Percentiles rank a stretch among this genome's conserved stretches.
These are phyloP conservation scores for Pleurotus citrinopileatus DNA, from an alignment of 768 basidiomycete species.

Conservation along the genomic window DNA sequence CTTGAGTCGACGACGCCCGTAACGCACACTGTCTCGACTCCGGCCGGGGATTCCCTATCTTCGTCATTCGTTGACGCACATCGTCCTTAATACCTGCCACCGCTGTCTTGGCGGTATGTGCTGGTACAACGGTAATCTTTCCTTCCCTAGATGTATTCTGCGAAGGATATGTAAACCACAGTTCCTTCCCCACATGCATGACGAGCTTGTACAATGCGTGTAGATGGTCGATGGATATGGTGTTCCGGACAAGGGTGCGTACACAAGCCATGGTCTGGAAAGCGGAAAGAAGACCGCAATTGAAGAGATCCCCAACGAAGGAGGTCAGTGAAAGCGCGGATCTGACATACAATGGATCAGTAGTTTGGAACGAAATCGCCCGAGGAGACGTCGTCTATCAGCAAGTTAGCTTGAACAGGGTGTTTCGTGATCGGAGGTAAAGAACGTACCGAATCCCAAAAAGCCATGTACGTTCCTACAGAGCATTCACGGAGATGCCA, in stretches of 20 bases:
- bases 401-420: neutral
- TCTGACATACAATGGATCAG: constrained; percentile 17
- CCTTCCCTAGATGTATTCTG: neutral
- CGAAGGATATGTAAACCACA: constrained; percentile 3
- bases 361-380: constrained; percentile 14
- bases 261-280: constrained; percentile 20
- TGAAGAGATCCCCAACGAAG: constrained; percentile 28
- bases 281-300: constrained; percentile 17
- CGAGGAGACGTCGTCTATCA: constrained; percentile 10
- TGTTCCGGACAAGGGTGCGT: constrained; percentile 18
- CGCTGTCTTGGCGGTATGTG: neutral
- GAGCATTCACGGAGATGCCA: constrained; percentile 23
- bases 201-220: constrained; percentile 20
- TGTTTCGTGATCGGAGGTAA: neutral
- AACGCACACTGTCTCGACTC: too few species aligned
- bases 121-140: neutral
- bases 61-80: neutral
- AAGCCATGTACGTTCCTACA: constrained; percentile 20
- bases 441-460: constrained; percentile 24
- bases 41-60: neutral
- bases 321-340: constrained; percentile 19
- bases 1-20: too few species aligned
- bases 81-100: neutral
- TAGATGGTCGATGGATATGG: constrained; percentile 24
- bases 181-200: constrained; percentile 14